phyloP scores from a whole-genome alignment of 148 eudicot genomes.

The Salicornia ramosissima region DNA sequence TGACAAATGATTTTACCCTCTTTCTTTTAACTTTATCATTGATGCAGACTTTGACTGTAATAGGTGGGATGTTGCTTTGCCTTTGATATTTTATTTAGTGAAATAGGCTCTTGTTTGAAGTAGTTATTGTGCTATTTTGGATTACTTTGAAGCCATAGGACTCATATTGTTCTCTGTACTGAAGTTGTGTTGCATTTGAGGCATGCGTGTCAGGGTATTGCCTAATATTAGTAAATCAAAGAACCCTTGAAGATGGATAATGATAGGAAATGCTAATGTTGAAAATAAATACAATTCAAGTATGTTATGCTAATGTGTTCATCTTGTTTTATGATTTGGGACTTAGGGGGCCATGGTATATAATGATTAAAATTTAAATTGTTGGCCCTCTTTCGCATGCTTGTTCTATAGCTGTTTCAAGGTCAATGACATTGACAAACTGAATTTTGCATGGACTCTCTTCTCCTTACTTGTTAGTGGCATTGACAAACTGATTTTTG shows the following conservation, averaged over 20 bases:
- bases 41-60: neutral
- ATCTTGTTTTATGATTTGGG: neutral
- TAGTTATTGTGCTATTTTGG: neutral
- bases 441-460: neutral
- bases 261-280: neutral
- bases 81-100: neutral
- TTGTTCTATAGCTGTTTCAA: neutral
- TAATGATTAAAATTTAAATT: neutral
- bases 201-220: neutral
- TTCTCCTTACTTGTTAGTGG: neutral
- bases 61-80: neutral
- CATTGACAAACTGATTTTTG: neutral
- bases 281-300: neutral
- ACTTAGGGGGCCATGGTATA: neutral
- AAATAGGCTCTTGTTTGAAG: slow-evolving; percentile 2
- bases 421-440: neutral
- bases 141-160: neutral
- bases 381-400: neutral
- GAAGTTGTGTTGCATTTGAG: neutral
- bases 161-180: neutral
- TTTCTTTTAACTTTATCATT: neutral
- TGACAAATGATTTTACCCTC: neutral
- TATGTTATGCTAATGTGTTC: neutral
- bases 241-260: neutral
- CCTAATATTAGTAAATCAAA: neutral